These are phyloP conservation scores for Vanrija sp. DNA, from an alignment of 1,284 basidiomycete species.

Conservation along the genomic window DNA sequence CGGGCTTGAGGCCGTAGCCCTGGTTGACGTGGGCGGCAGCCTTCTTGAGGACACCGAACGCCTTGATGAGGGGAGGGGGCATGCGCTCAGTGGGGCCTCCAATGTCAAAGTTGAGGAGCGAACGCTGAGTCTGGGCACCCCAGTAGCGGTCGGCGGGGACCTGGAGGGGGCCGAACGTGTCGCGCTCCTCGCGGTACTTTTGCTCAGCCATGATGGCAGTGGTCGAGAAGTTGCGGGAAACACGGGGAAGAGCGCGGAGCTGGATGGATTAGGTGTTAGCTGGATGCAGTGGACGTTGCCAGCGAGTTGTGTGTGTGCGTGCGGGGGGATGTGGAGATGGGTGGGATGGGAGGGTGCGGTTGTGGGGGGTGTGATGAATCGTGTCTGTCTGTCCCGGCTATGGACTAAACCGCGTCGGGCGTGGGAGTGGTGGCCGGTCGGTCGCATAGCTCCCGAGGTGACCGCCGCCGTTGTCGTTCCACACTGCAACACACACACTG, in stretches of 20 bases:
- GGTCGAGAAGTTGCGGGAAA: conserved; percentile 21
- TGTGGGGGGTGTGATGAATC: background rate
- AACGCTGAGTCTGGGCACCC: conserved; percentile 99
- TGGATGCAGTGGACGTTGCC: too few relatives aligned
- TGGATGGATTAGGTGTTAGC: background rate
- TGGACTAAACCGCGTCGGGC: too few relatives aligned
- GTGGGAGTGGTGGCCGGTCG: too few relatives aligned
- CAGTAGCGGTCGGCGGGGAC: conserved; percentile 95
- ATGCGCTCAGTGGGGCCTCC: conserved; percentile 90
- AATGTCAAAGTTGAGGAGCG: conserved; percentile 98
- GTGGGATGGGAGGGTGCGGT: background rate
- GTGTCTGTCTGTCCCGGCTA: too few relatives aligned
- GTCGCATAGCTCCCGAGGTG: too few relatives aligned
- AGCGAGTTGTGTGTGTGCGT: background rate
- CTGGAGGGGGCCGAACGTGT: conserved; percentile 58
- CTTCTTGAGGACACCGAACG: conserved; percentile 97
- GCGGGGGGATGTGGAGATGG: background rate
- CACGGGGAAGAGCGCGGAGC: conserved; percentile 22
- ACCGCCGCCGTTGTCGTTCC: too few relatives aligned
- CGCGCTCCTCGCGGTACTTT: conserved; percentile 47
- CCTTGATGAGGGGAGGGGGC: conserved; percentile 91
- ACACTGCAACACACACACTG: background rate
- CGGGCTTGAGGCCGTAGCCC: conserved; percentile 80
- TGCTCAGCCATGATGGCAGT: conserved; percentile 40
- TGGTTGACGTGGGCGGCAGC: conserved; percentile 91